Evolutionary conservation across 495 filamentous ascomycete genomes (phyloP).

Genomic region (Thermothielavioides terrestris): DNA sequence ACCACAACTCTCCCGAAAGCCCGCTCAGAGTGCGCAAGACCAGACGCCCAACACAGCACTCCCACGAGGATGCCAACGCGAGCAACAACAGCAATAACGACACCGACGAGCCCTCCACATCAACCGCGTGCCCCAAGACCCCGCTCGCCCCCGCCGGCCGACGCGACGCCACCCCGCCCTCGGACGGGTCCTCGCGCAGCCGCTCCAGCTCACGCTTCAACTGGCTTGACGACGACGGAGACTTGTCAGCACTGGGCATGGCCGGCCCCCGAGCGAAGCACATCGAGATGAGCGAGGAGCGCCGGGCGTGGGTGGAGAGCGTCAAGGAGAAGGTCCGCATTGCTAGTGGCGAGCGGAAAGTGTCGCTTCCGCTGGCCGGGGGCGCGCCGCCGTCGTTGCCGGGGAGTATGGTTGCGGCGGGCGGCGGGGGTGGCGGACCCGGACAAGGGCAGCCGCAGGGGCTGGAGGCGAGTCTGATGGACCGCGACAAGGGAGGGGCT

Average conservation of each 20-base stretch:
- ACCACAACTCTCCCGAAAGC: conserved; percentile 27
- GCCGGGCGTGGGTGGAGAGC: conserved; percentile 62
- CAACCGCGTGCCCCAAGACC: conserved; percentile 27
- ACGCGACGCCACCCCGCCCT: conserved; percentile 19
- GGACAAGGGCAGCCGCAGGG: too few species aligned
- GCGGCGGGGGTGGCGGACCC: not conserved
- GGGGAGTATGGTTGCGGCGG: not conserved
- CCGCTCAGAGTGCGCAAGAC: conserved; percentile 35
- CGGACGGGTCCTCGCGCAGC: conserved; percentile 27
- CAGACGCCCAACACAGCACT: not conserved
- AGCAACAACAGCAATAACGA: not conserved
- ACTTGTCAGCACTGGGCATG: conserved; percentile 42
- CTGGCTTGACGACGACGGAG: conserved; percentile 51
- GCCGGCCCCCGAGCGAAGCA: conserved; percentile 54
- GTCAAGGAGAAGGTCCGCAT: conserved; percentile 58
- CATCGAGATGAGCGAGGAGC: conserved; percentile 52
- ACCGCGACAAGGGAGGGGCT: conserved; percentile 2
- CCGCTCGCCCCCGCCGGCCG: conserved; percentile 21
- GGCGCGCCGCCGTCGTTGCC: not conserved
- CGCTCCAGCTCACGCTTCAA: not conserved
- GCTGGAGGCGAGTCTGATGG: conserved; percentile 11
- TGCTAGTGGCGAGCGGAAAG: conserved; percentile 40
- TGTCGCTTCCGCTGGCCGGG: conserved; percentile 15
- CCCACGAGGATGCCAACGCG: not conserved
- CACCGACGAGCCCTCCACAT: not conserved